Percentiles rank a stretch among this genome's conserved stretches.
Conservation (phyloP, 257 asterid species). For the Ilex aquifolium region DNA sequence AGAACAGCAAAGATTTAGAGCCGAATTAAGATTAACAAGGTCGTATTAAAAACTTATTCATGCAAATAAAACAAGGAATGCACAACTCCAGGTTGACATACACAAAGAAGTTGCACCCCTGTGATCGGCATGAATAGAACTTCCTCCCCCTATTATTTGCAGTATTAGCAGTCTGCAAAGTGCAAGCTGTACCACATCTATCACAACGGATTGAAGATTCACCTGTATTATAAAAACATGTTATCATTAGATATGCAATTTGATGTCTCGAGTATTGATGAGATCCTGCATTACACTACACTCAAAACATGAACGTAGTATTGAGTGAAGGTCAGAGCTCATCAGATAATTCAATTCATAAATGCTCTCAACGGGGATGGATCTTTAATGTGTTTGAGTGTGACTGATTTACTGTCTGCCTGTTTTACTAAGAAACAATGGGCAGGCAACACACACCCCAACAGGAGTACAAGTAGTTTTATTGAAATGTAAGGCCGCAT, state of each 20-base stretch:
- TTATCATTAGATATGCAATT: not conserved
- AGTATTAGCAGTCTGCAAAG: conserved; percentile 81
- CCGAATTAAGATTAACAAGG: no score
- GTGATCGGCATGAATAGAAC: conserved; percentile 81
- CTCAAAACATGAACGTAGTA: not conserved
- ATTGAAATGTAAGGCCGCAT: no score
- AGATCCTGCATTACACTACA: not conserved
- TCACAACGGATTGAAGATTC: conserved; percentile 64
- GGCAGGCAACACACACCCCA: not conserved
- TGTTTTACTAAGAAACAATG: not conserved
- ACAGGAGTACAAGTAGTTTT: no score
- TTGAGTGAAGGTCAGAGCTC: not conserved
- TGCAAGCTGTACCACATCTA: conserved; percentile 73
- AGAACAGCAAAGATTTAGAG: no score
- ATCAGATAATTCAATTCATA: conserved; percentile 11
- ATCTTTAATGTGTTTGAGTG: no score
- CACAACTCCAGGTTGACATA: conserved; percentile 35
- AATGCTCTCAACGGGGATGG: not conserved
- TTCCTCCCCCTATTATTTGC: conserved; percentile 83
- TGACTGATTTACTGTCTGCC: no score
- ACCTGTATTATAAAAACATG: conserved; percentile 41
- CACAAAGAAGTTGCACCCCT: conserved; percentile 86
- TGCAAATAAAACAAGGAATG: conserved; percentile 5
- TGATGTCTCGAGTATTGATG: no score
- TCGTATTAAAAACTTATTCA: not conserved